Base-by-base conservation (phyloP, 805 yeast species). In the Starmerella bacillaris region DNA sequence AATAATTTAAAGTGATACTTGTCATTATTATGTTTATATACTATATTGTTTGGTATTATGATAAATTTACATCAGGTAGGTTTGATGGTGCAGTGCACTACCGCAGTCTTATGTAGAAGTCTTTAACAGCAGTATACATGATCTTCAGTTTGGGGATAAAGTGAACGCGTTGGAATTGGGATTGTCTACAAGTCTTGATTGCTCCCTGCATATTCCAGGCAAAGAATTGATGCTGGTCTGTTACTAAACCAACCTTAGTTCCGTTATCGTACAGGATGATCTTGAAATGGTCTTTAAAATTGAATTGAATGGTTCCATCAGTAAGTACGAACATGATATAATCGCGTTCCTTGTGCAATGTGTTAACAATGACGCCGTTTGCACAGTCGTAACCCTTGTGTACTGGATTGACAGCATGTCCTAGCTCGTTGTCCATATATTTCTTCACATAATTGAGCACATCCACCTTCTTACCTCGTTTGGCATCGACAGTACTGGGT, bases 261-360 rank as follows among this genome's bases (percentile, higher is more conserved):
- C 94, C 95, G 37, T 69, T 63, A 46, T 74, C 74, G 30, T 84
- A 76, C 27, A 86, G 55, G 39, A 92, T 74, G 37, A 84, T 59
- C 58, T 89, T 89, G 57, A 78, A 84, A 52, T 89, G 98, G 58
- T 89, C 96, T 54, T 77, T 77, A 59, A 89, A 89, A 58, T 89
- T 89, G 61, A 84, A 84, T 56, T 89, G 98, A 56, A 78, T 72
- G 28, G 82, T 74, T 16, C 94, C 94, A 51, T 83, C 80, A 51
- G 92, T 79, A 61, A 89, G 60, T 55, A 82, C 86, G 60, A 89
- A 89, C 92, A 84, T 78, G 37, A 84, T 80, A 53, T 70, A 80
- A 42, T 72, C 74, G 31, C 72, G 68, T 36, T 74, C 72, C 55
- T 96, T 72, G 18, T 80, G 71, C 52, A 78, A 82, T 48, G 92